These are phyloP conservation scores for Aspergillus japonicus DNA, from an alignment of 2,329 filamentous ascomycete genomes.

Conservation along the genomic window DNA sequence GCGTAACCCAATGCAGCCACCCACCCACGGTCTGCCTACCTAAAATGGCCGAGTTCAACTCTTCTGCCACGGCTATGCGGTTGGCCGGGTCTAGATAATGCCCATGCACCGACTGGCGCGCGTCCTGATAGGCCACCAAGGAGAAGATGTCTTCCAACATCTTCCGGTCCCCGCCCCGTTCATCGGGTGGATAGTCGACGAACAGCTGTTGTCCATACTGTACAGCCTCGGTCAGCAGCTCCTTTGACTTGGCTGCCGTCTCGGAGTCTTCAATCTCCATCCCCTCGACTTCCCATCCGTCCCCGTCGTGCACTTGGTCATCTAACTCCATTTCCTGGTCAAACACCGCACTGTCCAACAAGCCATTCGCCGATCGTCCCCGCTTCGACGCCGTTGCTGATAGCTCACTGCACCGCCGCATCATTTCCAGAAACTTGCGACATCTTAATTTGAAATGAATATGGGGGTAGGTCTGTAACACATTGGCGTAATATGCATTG, in stretches of 20 bases:
- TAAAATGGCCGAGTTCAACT: slow-evolving; percentile 88
- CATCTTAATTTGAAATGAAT: slow-evolving; percentile 87
- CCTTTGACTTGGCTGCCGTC: slow-evolving; percentile 38
- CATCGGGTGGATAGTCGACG: slow-evolving; percentile 72
- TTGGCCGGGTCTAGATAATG: slow-evolving; percentile 75
- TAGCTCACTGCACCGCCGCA: slow-evolving; percentile 69
- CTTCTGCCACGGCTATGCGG: slow-evolving; percentile 78
- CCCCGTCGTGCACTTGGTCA: slow-evolving; percentile 45
- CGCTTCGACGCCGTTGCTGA: slow-evolving; percentile 41
- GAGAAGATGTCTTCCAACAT: slow-evolving; percentile 83
- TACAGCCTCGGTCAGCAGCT: slow-evolving; percentile 68
- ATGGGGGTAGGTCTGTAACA: slow-evolving; percentile 75
- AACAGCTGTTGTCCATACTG: slow-evolving; percentile 76
- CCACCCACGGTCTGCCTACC: slow-evolving; percentile 54
- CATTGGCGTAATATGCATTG: slow-evolving; percentile 72
- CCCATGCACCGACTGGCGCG: slow-evolving; percentile 71
- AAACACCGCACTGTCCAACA: slow-evolving; percentile 46
- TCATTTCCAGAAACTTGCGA: slow-evolving; percentile 94
- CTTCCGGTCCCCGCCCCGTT: slow-evolving; percentile 67
- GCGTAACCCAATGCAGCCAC: slow-evolving; percentile 20
- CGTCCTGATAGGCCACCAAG: slow-evolving; percentile 81
- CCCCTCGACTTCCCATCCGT: slow-evolving; percentile 43
- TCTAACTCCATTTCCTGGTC: slow-evolving; percentile 60
- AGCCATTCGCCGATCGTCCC: slow-evolving; percentile 39
- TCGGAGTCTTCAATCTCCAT: slow-evolving; percentile 57